Conservation (phyloP, 805 yeast genomes). For the Alloascoidea hylecoeti region DNA sequence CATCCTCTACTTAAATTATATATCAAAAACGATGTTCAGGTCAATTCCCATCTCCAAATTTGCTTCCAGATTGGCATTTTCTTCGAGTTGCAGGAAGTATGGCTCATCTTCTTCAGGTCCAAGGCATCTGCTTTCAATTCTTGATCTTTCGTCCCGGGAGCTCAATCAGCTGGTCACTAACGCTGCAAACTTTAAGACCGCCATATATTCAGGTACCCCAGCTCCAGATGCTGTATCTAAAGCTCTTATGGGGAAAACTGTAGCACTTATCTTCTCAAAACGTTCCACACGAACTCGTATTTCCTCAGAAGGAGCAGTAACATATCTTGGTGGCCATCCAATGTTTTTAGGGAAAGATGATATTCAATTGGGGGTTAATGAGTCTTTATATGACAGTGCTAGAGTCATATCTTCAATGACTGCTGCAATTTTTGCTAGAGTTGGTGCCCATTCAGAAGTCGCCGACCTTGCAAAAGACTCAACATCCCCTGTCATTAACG, state of each 20-base stretch:
- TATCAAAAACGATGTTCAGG: not conserved
- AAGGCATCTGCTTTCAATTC: conserved; percentile 73
- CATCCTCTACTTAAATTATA: too few species aligned
- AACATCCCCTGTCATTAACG: conserved; percentile 82
- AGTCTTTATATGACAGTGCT: conserved; percentile 78
- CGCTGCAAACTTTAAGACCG: conserved; percentile 53
- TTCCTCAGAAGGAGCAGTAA: conserved; percentile 88
- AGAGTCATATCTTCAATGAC: conserved; percentile 91
- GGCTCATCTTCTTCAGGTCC: conserved; percentile 12
- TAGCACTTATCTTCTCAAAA: conserved; percentile 76
- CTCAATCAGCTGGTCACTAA: conserved; percentile 55
- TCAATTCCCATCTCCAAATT: not conserved
- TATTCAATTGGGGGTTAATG: conserved; percentile 93
- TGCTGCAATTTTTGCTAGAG: conserved; percentile 95
- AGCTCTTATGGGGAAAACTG: conserved; percentile 65
- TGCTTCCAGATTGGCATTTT: not conserved
- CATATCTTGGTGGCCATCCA: conserved; percentile 89
- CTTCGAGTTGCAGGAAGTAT: not conserved
- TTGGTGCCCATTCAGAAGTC: conserved; percentile 73
- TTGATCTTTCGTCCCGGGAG: conserved; percentile 64
- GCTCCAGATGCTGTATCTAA: conserved; percentile 17
- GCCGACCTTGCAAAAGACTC: conserved; percentile 66
- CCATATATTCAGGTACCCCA: conserved; percentile 39
- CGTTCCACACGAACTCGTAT: conserved; percentile 93
- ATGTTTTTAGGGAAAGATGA: conserved; percentile 95